A percentile compares a stretch with the other conserved stretches of the same genome.
phyloP scores from a whole-genome alignment of 805 yeast genomes.

The Kazachstania martiniae region DNA sequence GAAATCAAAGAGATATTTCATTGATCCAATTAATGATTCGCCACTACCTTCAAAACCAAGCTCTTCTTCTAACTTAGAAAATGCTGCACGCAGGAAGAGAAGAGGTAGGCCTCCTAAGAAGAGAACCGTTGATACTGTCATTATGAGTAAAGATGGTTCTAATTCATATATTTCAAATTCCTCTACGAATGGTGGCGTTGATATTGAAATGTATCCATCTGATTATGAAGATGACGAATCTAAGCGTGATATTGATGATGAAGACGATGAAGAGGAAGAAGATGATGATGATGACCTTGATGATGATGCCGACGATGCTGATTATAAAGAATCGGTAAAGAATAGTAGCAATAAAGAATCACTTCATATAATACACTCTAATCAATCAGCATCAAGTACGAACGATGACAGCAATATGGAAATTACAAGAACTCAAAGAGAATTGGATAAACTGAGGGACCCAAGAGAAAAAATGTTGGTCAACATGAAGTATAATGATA shows the following conservation, averaged over 20 bases:
- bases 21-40: constrained; percentile 13
- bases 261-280: constrained; percentile 4
- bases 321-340: not conserved
- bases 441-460: constrained; percentile 25
- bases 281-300: constrained; percentile 3
- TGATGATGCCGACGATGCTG: not conserved
- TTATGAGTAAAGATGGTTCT: constrained; percentile 6
- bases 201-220: not conserved
- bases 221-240: not conserved
- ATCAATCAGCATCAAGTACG: not conserved
- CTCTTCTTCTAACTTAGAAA: not conserved
- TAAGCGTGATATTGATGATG: constrained; percentile 3
- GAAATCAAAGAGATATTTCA: constrained; percentile 24
- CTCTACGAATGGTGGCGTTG: not conserved
- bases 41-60: not conserved
- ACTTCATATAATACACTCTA: not conserved
- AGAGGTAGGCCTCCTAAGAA: constrained; percentile 29
- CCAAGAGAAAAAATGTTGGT: constrained; percentile 27
- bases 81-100: constrained; percentile 13
- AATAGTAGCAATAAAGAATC: not conserved
- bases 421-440: constrained; percentile 9
- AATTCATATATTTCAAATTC: not conserved
- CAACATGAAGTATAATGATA: constrained; percentile 26
- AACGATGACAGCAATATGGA: not conserved
- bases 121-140: constrained; percentile 22